Percentiles rank a stretch among this genome's conserved stretches.
phyloP scores from a whole-genome alignment of 116 monocot genomes.

The Zostera marina region DNA sequence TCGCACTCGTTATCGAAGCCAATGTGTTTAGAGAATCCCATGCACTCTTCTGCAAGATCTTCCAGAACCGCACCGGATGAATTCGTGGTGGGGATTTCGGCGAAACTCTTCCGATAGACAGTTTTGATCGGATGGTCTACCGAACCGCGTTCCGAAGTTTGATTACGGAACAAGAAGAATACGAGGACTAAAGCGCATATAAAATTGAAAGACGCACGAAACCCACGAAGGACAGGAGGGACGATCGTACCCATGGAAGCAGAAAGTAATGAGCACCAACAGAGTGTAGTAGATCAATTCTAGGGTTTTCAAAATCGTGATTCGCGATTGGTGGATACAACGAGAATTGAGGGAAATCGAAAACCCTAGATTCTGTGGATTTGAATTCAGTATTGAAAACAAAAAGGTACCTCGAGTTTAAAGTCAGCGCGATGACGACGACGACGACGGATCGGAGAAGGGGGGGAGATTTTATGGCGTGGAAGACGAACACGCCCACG shows the following conservation, averaged over 20 bases:
- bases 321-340: no score
- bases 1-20: constrained; percentile 53
- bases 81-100: constrained; percentile 20
- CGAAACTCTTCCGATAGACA: constrained; percentile 13
- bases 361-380: no score
- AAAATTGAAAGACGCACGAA: constrained; percentile 19
- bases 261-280: not conserved
- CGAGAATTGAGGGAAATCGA: no score
- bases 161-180: constrained; percentile 36
- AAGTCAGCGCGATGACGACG: no score
- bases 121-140: not conserved
- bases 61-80: constrained; percentile 4
- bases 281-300: not conserved
- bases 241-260: constrained; percentile 4
- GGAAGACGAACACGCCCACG: no score
- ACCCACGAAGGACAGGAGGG: not conserved
- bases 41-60: constrained; percentile 11
- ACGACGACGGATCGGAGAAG: no score
- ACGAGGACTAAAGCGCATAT: constrained; percentile 21
- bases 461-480: no score
- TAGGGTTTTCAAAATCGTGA: not conserved
- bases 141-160: not conserved
- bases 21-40: constrained; percentile 25
- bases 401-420: no score
- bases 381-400: no score